Evolutionary conservation across 768 basidiomycete genomes (phyloP).

Genomic region (Termitomyces sp.): DNA sequence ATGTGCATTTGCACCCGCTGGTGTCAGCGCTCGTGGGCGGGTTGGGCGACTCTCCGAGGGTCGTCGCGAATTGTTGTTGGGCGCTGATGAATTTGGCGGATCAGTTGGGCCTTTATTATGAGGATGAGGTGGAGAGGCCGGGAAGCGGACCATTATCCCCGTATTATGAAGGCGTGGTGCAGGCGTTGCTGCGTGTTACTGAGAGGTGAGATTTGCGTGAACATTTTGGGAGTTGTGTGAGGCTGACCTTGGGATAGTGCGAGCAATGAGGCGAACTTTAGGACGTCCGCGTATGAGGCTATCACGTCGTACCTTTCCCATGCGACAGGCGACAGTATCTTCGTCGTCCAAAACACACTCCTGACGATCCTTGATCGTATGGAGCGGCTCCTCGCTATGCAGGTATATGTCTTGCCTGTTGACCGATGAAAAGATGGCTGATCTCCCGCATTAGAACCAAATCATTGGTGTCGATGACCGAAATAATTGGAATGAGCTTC

Average conservation of each 20-base stretch:
- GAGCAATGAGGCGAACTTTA: slow-evolving; percentile 86
- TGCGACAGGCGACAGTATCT: slow-evolving; percentile 73
- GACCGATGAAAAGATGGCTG: not conserved
- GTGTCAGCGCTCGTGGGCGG: slow-evolving; percentile 81
- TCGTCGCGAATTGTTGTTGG: slow-evolving; percentile 94
- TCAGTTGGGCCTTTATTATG: slow-evolving; percentile 69
- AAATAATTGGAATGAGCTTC: slow-evolving; percentile 98
- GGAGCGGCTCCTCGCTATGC: slow-evolving; percentile 82
- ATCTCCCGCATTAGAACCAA: slow-evolving; percentile 59
- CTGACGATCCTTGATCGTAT: slow-evolving; percentile 84
- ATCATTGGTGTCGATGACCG: slow-evolving; percentile 93
- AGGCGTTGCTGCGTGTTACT: slow-evolving; percentile 80
- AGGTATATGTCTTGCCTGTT: slow-evolving; percentile 42
- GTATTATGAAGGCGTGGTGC: slow-evolving; percentile 86
- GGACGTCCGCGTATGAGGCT: slow-evolving; percentile 95
- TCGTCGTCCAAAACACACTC: slow-evolving; percentile 78
- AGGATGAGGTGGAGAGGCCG: slow-evolving; percentile 55
- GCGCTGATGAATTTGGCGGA: slow-evolving; percentile 94
- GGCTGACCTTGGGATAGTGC: slow-evolving; percentile 39
- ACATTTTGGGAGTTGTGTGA: too few species aligned
- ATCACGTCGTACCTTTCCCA: slow-evolving; percentile 85
- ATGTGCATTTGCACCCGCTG: slow-evolving; percentile 81
- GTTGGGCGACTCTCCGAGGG: slow-evolving; percentile 76
- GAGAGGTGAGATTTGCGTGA: slow-evolving; percentile 54
- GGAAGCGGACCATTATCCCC: slow-evolving; percentile 68